phyloP scores from a whole-genome alignment of 2,329 filamentous ascomycete species.

The Penicillium sp. region DNA sequence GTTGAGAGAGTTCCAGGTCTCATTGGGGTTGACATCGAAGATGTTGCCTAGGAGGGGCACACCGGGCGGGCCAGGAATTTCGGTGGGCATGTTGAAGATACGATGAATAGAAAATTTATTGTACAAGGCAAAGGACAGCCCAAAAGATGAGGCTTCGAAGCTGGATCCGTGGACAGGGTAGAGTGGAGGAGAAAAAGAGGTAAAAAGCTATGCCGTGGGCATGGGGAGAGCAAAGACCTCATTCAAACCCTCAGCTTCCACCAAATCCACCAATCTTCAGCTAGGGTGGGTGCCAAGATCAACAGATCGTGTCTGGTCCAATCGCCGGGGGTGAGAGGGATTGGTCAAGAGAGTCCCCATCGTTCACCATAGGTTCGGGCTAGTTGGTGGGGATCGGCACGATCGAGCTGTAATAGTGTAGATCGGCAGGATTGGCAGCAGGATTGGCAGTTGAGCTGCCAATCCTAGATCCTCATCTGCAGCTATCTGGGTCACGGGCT shows the following conservation, averaged over 20 bases:
- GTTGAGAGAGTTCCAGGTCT: conserved; percentile 53
- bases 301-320: conserved; percentile 17
- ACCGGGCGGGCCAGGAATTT: conserved; percentile 53
- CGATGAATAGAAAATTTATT: not conserved
- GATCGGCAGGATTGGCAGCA: conserved; percentile 17
- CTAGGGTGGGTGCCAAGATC: conserved; percentile 15
- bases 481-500: conserved; percentile 19
- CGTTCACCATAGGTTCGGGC: conserved; percentile 19
- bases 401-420: conserved; percentile 28
- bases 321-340: conserved; percentile 10
- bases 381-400: conserved; percentile 24
- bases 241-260: conserved; percentile 10
- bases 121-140: not conserved
- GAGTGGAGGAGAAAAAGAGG: not conserved
- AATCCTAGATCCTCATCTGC: conserved; percentile 11
- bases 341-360: conserved; percentile 17
- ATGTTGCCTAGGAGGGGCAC: conserved; percentile 56
- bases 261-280: conserved; percentile 15
- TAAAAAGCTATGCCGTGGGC: not conserved
- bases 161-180: not conserved
- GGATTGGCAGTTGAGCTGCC: conserved; percentile 14
- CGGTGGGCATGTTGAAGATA: conserved; percentile 39
- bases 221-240: conserved; percentile 6
- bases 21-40: conserved; percentile 49
- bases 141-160: not conserved